phyloP scores from a whole-genome alignment of 140 eudicot genomes.

The Senecio squalidus region DNA sequence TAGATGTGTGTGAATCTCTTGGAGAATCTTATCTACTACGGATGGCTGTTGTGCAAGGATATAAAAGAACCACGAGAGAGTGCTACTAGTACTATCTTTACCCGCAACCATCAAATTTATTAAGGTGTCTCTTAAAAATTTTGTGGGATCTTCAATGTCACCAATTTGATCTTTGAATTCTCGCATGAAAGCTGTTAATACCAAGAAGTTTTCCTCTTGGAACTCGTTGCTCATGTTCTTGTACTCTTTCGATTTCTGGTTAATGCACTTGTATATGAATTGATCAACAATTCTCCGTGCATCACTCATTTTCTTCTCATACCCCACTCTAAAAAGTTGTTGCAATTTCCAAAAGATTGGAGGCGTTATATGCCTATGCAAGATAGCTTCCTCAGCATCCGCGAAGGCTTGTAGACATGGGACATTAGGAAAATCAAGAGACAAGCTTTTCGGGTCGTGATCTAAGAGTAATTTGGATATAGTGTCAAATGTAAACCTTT shows the following conservation, averaged over 20 bases:
- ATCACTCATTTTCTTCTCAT: slow-evolving; percentile 14
- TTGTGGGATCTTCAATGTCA: background rate
- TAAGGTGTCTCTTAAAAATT: slow-evolving; percentile 6
- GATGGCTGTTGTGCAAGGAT: slow-evolving; percentile 9
- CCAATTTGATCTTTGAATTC: background rate
- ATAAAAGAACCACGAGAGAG: slow-evolving; percentile 24
- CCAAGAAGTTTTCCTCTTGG: background rate
- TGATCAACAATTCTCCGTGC: slow-evolving; percentile 26
- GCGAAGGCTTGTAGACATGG: slow-evolving; percentile 11
- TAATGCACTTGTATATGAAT: slow-evolving; percentile 12
- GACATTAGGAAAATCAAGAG: slow-evolving; percentile 12
- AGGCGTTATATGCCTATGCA: slow-evolving; percentile 19
- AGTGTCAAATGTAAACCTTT: slow-evolving; percentile 30
- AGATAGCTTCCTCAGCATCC: slow-evolving; percentile 20
- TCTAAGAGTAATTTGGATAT: slow-evolving; percentile 10
- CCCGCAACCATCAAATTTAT: slow-evolving; percentile 7
- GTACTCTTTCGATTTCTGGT: background rate
- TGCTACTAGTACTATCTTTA: slow-evolving; percentile 9
- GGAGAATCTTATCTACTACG: slow-evolving; percentile 2
- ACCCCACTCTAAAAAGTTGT: slow-evolving; percentile 14
- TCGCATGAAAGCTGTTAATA: background rate
- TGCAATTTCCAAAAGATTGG: slow-evolving; percentile 22
- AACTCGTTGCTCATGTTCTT: background rate
- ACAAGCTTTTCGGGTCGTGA: slow-evolving; percentile 17
- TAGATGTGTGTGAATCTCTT: slow-evolving; percentile 19